A percentile compares a stretch with the other conserved stretches of the same genome.
Conservation (phyloP, 176 grass and related monocot genomes). For the Saccharum spontaneum region DNA sequence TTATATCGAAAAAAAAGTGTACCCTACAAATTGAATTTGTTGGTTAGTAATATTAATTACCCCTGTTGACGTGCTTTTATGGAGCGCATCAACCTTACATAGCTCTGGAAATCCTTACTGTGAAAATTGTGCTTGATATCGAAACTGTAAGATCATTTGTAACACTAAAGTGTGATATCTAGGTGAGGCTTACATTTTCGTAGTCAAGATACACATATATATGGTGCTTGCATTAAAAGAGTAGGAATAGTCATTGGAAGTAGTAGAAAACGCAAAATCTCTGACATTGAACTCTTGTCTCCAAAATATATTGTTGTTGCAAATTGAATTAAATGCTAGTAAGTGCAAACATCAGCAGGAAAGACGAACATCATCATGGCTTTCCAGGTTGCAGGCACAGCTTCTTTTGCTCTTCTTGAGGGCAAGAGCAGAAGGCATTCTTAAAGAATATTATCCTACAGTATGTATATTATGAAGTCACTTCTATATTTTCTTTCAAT, state of each 20-base stretch:
- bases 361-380: slow-evolving; percentile 45
- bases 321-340: slow-evolving; percentile 24
- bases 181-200: slow-evolving; percentile 7
- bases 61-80: slow-evolving; percentile 8
- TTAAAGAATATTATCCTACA: slow-evolving; percentile 79
- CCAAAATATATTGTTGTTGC: neutral
- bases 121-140: slow-evolving; percentile 17
- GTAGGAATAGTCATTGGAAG: neutral
- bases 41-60: slow-evolving; percentile 17
- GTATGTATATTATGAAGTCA: slow-evolving; percentile 46
- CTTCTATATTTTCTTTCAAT: slow-evolving; percentile 17
- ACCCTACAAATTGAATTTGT: neutral
- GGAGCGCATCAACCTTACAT: neutral
- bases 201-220: slow-evolving; percentile 26
- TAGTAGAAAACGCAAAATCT: slow-evolving; percentile 16
- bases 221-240: slow-evolving; percentile 17
- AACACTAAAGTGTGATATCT: neutral
- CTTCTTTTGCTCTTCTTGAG: slow-evolving; percentile 86
- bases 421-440: slow-evolving; percentile 64
- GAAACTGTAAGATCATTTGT: slow-evolving; percentile 13
- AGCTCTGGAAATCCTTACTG: slow-evolving; percentile 18
- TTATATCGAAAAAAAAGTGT: neutral
- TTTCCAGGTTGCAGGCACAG: slow-evolving; percentile 64
- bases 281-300: neutral
- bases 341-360: slow-evolving; percentile 52